Percentiles rank a stretch among this genome's conserved stretches.
These are phyloP conservation scores for Pelargonium nanum DNA, from an alignment of 345 rosid species.

Conservation along the genomic window DNA sequence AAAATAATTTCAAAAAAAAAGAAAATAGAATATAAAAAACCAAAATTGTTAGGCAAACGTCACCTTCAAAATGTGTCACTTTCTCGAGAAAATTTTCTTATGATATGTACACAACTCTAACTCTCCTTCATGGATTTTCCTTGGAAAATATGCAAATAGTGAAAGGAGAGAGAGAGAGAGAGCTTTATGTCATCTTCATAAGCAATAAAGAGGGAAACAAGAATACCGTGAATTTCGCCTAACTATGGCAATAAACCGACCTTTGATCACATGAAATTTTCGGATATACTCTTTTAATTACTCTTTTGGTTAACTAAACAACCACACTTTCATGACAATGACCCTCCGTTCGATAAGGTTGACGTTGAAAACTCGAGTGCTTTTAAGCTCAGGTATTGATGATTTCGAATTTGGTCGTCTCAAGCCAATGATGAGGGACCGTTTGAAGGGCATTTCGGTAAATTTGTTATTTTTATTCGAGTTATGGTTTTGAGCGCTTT, in stretches of 20 bases:
- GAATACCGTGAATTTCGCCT: neutral
- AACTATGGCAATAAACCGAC: neutral
- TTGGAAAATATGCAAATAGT: too few relatives aligned
- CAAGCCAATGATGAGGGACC: too few relatives aligned
- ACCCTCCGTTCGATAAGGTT: too few relatives aligned
- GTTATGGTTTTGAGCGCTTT: too few relatives aligned
- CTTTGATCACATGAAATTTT: neutral
- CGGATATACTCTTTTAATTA: neutral
- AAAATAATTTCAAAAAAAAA: too few relatives aligned
- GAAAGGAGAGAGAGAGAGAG: too few relatives aligned
- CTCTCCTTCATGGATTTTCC: neutral
- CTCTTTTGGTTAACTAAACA: neutral
- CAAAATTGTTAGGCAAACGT: conserved; percentile 2
- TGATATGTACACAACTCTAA: neutral
- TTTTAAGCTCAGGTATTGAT: too few relatives aligned
- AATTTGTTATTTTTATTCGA: too few relatives aligned
- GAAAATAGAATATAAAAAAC: too few relatives aligned
- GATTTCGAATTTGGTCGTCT: too few relatives aligned
- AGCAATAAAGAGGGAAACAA: neutral
- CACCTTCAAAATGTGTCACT: neutral
- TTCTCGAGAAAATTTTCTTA: neutral
- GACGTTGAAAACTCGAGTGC: too few relatives aligned
- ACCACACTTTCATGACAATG: neutral
- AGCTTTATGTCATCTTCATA: neutral
- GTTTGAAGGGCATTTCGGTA: too few relatives aligned